phyloP scores from a whole-genome alignment of 2,329 filamentous ascomycete genomes.

The Alternaria metachromatica region DNA sequence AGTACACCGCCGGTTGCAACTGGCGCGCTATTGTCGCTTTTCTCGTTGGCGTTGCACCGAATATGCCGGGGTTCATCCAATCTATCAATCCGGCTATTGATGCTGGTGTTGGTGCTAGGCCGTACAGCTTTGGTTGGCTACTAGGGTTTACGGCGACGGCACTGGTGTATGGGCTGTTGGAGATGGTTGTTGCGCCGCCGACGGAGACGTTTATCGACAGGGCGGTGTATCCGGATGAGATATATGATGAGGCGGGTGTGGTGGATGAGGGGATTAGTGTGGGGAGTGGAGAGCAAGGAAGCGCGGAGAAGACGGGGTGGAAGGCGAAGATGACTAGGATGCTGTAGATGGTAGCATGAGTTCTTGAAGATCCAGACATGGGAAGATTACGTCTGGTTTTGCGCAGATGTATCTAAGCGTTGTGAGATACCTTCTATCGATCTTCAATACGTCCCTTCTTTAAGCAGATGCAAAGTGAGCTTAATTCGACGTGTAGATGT shows the following conservation, averaged over 20 bases:
- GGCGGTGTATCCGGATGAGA: slow-evolving; percentile 48
- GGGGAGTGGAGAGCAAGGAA: slow-evolving; percentile 29
- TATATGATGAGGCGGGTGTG: slow-evolving; percentile 42
- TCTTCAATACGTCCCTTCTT: neutral
- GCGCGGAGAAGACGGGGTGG: slow-evolving; percentile 42
- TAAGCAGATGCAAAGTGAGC: neutral
- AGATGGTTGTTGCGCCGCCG: slow-evolving; percentile 55
- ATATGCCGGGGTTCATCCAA: slow-evolving; percentile 62
- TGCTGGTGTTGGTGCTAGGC: slow-evolving; percentile 57
- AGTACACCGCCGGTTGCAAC: slow-evolving; percentile 62
- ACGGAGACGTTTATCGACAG: slow-evolving; percentile 57
- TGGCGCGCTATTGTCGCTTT: slow-evolving; percentile 67
- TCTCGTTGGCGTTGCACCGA: slow-evolving; percentile 63
- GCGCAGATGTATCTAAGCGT: neutral
- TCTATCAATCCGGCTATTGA: slow-evolving; percentile 50
- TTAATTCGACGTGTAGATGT: neutral
- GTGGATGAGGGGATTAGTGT: slow-evolving; percentile 39
- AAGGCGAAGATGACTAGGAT: slow-evolving; percentile 43
- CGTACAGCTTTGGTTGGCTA: slow-evolving; percentile 72
- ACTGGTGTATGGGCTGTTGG: slow-evolving; percentile 62
- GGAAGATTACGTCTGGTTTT: neutral
- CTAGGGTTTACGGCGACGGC: slow-evolving; percentile 65
- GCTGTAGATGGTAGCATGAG: slow-evolving; percentile 23
- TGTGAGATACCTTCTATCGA: neutral
- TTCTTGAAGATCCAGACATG: neutral